Evolutionary conservation across 225 moss, liverwort and hornwort genomes (phyloP).

Genomic region (Pseudoscleropodium purum): DNA sequence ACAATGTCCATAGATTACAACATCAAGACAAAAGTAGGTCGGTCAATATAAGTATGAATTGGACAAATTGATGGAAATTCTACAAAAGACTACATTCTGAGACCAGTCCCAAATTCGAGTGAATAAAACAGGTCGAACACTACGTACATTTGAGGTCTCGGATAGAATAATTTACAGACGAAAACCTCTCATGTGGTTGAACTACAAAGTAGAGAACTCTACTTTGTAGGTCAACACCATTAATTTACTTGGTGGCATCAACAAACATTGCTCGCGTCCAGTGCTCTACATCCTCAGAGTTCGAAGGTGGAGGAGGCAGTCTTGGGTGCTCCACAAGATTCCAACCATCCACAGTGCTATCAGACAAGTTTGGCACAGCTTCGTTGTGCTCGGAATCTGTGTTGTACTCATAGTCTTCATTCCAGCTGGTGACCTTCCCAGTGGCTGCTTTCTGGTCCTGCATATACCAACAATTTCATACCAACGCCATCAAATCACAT

Average conservation of each 20-base stretch:
- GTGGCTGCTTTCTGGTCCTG: slow-evolving; percentile 41
- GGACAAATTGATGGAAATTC: neutral
- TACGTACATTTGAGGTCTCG: slow-evolving; percentile 1
- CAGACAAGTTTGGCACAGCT: slow-evolving; percentile 25
- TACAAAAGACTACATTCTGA: neutral
- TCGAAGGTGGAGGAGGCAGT: slow-evolving; percentile 81
- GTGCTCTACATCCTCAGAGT: slow-evolving; percentile 92
- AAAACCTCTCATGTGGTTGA: neutral
- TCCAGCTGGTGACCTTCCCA: slow-evolving; percentile 62
- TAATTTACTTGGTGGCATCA: slow-evolving; percentile 71
- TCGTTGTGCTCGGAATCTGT: slow-evolving; percentile 63
- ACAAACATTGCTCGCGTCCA: slow-evolving; percentile 98
- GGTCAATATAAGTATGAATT: neutral
- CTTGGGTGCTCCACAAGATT: slow-evolving; percentile 88
- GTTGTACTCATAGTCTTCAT: slow-evolving; percentile 53
- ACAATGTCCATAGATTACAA: neutral
- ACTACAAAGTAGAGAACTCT: neutral
- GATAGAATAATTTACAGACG: neutral
- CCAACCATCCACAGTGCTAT: slow-evolving; percentile 81
- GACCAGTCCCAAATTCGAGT: neutral
- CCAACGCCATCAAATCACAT: neutral
- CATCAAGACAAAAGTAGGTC: neutral
- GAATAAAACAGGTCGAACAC: neutral
- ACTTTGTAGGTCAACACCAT: neutral
- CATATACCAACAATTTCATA: neutral